Evolutionary conservation across 305 asterid genomes (phyloP).

Genomic region (Fraxinus nigra): DNA sequence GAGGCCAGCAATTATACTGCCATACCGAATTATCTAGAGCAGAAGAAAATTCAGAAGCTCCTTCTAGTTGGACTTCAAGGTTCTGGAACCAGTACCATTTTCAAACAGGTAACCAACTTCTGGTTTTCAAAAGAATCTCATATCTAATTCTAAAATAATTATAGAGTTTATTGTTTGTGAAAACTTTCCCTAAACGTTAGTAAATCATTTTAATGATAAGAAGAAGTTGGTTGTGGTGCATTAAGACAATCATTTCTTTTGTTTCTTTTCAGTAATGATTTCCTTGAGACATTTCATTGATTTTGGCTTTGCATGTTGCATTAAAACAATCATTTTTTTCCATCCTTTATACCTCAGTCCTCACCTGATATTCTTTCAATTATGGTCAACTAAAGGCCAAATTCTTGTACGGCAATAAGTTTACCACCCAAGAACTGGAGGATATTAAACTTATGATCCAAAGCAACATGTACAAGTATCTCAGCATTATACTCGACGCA

Average conservation of each 20-base stretch:
- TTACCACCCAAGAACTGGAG: slow-evolving; percentile 68
- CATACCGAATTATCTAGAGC: slow-evolving; percentile 73
- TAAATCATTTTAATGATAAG: not conserved
- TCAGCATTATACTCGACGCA: slow-evolving; percentile 89
- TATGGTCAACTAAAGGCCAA: slow-evolving; percentile 57
- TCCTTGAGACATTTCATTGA: not conserved
- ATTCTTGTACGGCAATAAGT: slow-evolving; percentile 73
- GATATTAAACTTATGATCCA: slow-evolving; percentile 97
- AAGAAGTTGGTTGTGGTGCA: not conserved
- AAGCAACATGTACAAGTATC: slow-evolving; percentile 88
- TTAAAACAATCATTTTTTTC: not conserved
- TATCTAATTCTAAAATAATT: not conserved
- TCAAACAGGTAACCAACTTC: slow-evolving; percentile 68
- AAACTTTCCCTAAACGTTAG: not conserved
- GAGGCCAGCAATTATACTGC: slow-evolving; percentile 76
- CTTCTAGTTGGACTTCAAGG: slow-evolving; percentile 83
- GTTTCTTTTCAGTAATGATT: not conserved
- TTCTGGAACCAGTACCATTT: slow-evolving; percentile 93
- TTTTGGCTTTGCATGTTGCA: not conserved
- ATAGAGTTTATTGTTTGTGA: not conserved
- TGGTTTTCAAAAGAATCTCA: not conserved
- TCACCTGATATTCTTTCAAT: not conserved
- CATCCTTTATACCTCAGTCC: not conserved
- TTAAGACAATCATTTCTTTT: not conserved
- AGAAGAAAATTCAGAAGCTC: slow-evolving; percentile 72